These are phyloP conservation scores for Datura wrightii DNA, from an alignment of 257 asterid genomes.

Conservation along the genomic window DNA sequence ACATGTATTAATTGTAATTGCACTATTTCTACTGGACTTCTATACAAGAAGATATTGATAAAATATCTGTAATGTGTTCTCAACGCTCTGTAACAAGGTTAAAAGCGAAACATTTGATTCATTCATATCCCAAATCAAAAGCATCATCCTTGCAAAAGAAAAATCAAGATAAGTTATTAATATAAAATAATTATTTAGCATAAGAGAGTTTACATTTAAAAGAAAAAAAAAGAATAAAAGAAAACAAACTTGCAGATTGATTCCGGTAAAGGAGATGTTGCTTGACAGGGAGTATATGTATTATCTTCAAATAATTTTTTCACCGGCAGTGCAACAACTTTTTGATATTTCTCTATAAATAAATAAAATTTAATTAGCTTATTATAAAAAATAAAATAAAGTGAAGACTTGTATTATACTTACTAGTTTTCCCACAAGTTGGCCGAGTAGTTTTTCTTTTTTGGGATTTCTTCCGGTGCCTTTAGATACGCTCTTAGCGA, in stretches of 20 bases:
- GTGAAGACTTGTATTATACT: no score
- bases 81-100: not conserved
- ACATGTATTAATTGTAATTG: not conserved
- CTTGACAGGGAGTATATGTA: not conserved
- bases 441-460: no score
- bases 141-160: not conserved
- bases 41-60: not conserved
- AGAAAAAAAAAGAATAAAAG: no score
- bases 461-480: no score
- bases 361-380: no score
- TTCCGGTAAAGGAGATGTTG: not conserved
- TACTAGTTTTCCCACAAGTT: no score
- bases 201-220: not conserved
- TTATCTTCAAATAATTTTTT: no score
- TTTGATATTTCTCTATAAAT: not conserved
- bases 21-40: not conserved
- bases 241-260: not conserved
- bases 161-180: not conserved
- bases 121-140: not conserved
- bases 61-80: not conserved
- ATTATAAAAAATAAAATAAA: no score
- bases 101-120: not conserved
- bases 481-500: no score
- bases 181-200: not conserved
- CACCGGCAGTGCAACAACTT: no score